Percentiles rank a stretch among this genome's conserved stretches.
These are phyloP conservation scores for Rosa multiflora DNA, from an alignment of 306 rosid genomes.

Conservation along the genomic window DNA sequence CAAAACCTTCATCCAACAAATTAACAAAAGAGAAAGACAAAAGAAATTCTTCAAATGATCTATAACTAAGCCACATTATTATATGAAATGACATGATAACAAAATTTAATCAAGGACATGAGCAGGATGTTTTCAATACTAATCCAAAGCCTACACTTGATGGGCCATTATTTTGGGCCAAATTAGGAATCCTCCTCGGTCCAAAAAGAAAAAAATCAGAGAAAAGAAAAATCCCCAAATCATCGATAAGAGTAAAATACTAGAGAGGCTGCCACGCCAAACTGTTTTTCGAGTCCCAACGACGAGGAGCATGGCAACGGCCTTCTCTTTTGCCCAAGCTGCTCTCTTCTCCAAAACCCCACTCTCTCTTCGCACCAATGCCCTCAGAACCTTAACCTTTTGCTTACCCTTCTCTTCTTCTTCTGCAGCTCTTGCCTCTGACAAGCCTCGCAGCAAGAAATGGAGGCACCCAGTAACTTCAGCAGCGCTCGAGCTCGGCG, in stretches of 20 bases:
- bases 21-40: too few species aligned
- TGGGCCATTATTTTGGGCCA: too few species aligned
- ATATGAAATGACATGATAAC: too few species aligned
- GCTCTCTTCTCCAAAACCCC: slow-evolving; percentile 44
- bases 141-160: too few species aligned
- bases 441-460: slow-evolving; percentile 48
- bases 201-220: too few species aligned
- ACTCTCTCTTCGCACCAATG: slow-evolving; percentile 34
- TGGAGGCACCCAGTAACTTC: slow-evolving; percentile 69
- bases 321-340: slow-evolving; percentile 43
- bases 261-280: not conserved
- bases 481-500: slow-evolving; percentile 56
- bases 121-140: too few species aligned
- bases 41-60: too few species aligned
- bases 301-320: slow-evolving; percentile 29
- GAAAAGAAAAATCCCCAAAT: not conserved
- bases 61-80: too few species aligned
- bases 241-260: too few species aligned
- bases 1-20: too few species aligned
- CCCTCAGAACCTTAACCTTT: slow-evolving; percentile 39
- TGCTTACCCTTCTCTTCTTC: slow-evolving; percentile 50
- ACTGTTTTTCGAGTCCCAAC: not conserved
- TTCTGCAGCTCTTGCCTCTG: slow-evolving; percentile 29
- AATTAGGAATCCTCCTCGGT: too few species aligned
- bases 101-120: too few species aligned